Evolutionary conservation across 257 asterid genomes (phyloP), one percentile per base, ranked within the genome.

Genomic region (Solanum corneliomulleri): DNA sequence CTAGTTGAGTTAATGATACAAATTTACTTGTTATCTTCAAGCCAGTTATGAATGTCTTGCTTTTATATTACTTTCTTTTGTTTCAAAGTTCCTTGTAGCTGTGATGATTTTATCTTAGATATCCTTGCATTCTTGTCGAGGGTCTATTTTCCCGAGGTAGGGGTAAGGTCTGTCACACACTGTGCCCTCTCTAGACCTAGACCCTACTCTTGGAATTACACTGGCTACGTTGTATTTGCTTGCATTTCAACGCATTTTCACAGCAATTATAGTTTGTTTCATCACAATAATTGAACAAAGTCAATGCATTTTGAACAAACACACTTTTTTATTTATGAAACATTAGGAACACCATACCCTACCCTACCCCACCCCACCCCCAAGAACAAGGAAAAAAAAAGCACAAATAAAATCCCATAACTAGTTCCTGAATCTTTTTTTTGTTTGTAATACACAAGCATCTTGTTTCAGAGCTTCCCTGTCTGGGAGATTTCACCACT

Each of bases 21-120:
- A n/a, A 60, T 45, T 88, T 89, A 94, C 89, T 90, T 91, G 83
- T 95, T 96, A 13, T 6, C 87, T 23, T 95, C 93, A 68, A 93
- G 94, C 96, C 97, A 93, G 47, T 94, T 93, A 60, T 94, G 97
- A 92, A 91, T 91, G 87, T 90, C 91, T 84, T 92, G 93, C 88
- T 96, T 97, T 29, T 96, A 68, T 88, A 91, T 94, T 35, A 93
- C 92, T 44, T n/a, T 44, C 92, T 92, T 93, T 91, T 94, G 93
- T 94, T 52, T 93, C 87, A 96, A 85, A 44, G 88, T 88, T 23
- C 98, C 97, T 93, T 93, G 94, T 29, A 21, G 31, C 82, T 74
- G 0, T 74, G 52, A 21, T 20, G 52, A 11, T 37, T 74, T 37
- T 74, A 37, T 5, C 11, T 74, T 39, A 74, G 52, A 72, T 21